These are phyloP conservation scores for Calonectria multiphialidica DNA, from an alignment of 2,329 filamentous ascomycete genomes.

Conservation along the genomic window DNA sequence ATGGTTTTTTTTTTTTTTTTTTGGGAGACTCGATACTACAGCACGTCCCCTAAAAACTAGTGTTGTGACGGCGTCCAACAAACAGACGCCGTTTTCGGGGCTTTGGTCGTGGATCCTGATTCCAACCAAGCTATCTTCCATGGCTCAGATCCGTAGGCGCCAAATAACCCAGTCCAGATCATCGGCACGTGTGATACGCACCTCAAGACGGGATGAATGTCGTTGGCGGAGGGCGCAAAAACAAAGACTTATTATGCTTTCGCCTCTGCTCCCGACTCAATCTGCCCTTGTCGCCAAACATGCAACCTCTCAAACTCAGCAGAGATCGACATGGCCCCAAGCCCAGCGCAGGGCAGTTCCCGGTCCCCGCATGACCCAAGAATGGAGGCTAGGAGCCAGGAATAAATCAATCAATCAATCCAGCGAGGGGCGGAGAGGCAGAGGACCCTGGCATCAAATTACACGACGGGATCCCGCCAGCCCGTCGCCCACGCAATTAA, in stretches of 20 bases:
- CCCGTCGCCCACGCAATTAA: constrained; percentile 41
- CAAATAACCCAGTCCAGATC: background rate
- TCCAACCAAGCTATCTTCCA: constrained; percentile 8
- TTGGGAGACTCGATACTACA: background rate
- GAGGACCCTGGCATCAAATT: constrained; percentile 25
- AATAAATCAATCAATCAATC: constrained; percentile 18
- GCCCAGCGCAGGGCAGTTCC: constrained; percentile 9
- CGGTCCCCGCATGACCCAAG: constrained; percentile 20
- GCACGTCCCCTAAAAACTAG: constrained; percentile 6
- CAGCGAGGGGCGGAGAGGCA: background rate
- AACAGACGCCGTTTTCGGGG: constrained; percentile 13
- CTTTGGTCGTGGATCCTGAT: constrained; percentile 21
- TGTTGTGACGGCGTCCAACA: constrained; percentile 26
- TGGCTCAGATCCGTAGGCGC: background rate
- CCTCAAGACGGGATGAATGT: too few species aligned
- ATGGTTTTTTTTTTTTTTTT: background rate
- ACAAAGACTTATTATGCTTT: background rate
- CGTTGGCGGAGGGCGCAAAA: background rate
- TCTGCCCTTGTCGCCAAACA: background rate
- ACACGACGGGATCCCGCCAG: constrained; percentile 31
- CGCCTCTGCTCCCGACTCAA: background rate
- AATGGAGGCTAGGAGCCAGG: constrained; percentile 13
- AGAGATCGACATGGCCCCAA: constrained; percentile 12
- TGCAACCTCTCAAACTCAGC: background rate
- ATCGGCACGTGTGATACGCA: background rate